Evolutionary conservation across 2,329 filamentous ascomycete species (phyloP), one percentile per base, ranked within the genome.

Genomic region (Tolypocladium album): DNA sequence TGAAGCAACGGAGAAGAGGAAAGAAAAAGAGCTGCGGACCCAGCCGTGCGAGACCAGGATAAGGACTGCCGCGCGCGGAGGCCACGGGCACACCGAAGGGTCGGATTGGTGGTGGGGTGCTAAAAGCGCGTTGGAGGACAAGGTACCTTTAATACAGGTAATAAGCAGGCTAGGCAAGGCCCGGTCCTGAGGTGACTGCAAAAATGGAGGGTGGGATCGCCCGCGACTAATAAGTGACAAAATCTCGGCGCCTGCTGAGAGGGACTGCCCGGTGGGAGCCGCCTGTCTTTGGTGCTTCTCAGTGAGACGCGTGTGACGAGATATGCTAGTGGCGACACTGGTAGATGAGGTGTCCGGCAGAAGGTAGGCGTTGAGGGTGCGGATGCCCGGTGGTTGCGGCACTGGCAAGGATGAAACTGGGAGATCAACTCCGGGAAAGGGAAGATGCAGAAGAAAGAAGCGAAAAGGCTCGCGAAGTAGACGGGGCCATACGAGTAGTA

Each of bases 181-280:
- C 57, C 38, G 58, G 53, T 42, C 53, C 15, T 53, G 42, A 59
- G 59, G 60, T 50, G 45, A 56, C 55, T 52, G 22, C 31, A 27
- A 47, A 22, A 50, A 55, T 55, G 55, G 38, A 56, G 57, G 47
- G 38, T 53, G 55, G 58, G 58, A 53, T 24, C 52, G 56, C 56
- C 50, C 27, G 58, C 58, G 60, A 61, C 61, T 59, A 62, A 59
- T 61, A 57, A 55, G 56, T 62, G 61, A 61, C 61, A 56, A n/a
- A 55, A 53, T 22, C 50, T 58, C 62, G 57, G 56, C 56, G 58
- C 27, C 53, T 58, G n/a, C n/a, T 45, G 24, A 58, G 50, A 53
- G 45, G 53, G 58, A 55, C 56, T 60, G 57, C 39, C 55, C 47
- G 55, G 27, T 34, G 55, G 58, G 56, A 45, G 58, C 40, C 47